Base-by-base conservation (phyloP, 768 basidiomycete genomes). In the Lentinula boryana region DNA sequence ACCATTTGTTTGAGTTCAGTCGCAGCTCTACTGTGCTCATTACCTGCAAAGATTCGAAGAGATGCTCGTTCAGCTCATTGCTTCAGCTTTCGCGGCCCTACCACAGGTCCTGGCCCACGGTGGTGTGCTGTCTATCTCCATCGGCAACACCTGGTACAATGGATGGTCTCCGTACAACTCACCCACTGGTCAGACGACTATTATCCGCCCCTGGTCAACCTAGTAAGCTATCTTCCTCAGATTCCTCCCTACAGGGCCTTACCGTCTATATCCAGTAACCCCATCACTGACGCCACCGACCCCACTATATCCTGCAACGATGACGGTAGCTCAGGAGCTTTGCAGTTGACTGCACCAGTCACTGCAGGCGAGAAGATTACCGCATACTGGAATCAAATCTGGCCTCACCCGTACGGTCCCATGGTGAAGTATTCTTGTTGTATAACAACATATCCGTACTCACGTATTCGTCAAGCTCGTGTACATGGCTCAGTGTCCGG, bases 401-500 rank as follows among this genome's bases (percentile, higher is more conserved):
- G 78, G 78, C 77, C 78, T 27, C 78, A 80, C 56, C 70, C 73
- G 27, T 71, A 73, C 52, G 79, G 79, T 9, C 79, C 79, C 3
- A 74, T 76, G 74, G 78, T 80, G 63, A 1, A 61, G 61, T 12
- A 35, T 44, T 48, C 31, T 41, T 13, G 1, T 33, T 16, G 46
- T 50, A 12, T 32, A n/a, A 15, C 31, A n/a, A 15, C 21, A 7
- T 18, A 10, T 38, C 13, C 16, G 41, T 10, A 53, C 13, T 56
- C 35, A 35, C 5, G 12, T 7, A 35, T 27, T 27, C 27, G 3
- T 52, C 13, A 65, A 80, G 79, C 65, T 78, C 48, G 75, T 74
- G 2, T 79, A 79, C 68, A 70, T 79, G n/a, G 78, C 76, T 12
- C 71, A 77, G 73, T 80, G 79, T 66, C 75, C 77, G 4, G 75